Evolutionary conservation across 345 rosid genomes (phyloP), one percentile per base, ranked within the genome.

Genomic region (Litchi chinensis): DNA sequence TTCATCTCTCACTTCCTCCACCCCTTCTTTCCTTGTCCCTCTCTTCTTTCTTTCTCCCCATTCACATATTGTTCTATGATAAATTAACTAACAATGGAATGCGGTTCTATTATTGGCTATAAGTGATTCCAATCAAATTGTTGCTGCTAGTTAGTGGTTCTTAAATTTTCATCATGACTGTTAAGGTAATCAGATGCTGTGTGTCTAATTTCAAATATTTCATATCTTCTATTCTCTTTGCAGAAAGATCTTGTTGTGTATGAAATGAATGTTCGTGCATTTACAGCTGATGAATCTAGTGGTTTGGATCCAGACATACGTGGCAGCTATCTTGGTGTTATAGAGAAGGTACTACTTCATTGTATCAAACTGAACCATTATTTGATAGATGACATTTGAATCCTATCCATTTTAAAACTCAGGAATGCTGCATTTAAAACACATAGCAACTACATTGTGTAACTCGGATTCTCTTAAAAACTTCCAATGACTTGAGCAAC

Each of bases 241-340:
- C 94, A 92, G 99, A 88, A 88, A 82, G 98, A 95, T 85, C 98
- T 95, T 85, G 92, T 92, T 79, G 82, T 93, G 77, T 95, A 95
- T 86, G 99, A 95, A 88, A 95, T 90, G 94, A 95, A 90, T 84
- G 95, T 95, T 54, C 97, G 99, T 74, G 98, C 98, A 87, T 93
- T 92, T 85, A 93, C 98, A 73, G 89, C 84, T 82, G 97, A 93
- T 77, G 87, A 93, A 79, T 92, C 98, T 80, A 95, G 97, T 81
- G 90, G 91, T 50, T 79, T 91, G 83, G 95, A 90, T 88, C 84
- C 90, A 81, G 71, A 82, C 63, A 79, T 84, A 68, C 82, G 87
- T 44, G 99, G 98, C 60, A 93, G 91, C 88, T 95, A 92, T 82
- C 93, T 91, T 78, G 99, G 95, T 84, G 32, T 93, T 76, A 86